Evolutionary conservation across 1,139 yeast genomes (phyloP), one percentile per base, ranked within the genome.

Genomic region (Torulaspora globosa): DNA sequence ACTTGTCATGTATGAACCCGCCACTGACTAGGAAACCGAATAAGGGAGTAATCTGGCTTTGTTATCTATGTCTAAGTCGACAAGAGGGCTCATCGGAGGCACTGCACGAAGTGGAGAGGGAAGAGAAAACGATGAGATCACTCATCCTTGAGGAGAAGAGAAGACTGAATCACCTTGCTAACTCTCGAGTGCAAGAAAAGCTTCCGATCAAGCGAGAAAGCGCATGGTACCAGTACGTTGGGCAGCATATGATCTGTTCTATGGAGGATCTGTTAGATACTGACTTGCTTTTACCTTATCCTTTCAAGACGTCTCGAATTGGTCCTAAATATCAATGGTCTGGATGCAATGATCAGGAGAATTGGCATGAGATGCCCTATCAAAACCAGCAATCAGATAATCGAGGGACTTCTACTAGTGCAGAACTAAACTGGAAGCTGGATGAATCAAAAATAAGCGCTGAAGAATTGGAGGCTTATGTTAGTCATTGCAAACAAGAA

Each of bases 11-110:
- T 63, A 76, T 90, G 39, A 89, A 84, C 51, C 96, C 97, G 0
- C 97, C 97, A 0, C 66, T 88, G 36, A 63, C 77, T 44, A 78
- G 79, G 55, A 86, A 86, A 57, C 97, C 96, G 0, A 82, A 88
- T 39, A 70, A 95, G 48, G 96, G 96, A 1, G 85, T 88, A 62
- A 86, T 89, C 5, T 90, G 97, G 97, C 76, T 89, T n/a, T 90
- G 97, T 71, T 92, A 88, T 19, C 65, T 71, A 2, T 89, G 97
- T 67, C 75, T 85, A 15, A 78, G 76, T 55, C 71, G 63, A 33
- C 55, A 63, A 12, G 67, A 67, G 24, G 45, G 47, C 12, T 43
- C 52, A 4, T 29, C 35, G 7, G 53, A 48, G 33, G 41, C 53
- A 1, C 18, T 39, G 19, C 45, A 52, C 29, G 51, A 50, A 49